Conservation (phyloP, 805 yeast species). For the Saccharomycopsis sp. region DNA sequence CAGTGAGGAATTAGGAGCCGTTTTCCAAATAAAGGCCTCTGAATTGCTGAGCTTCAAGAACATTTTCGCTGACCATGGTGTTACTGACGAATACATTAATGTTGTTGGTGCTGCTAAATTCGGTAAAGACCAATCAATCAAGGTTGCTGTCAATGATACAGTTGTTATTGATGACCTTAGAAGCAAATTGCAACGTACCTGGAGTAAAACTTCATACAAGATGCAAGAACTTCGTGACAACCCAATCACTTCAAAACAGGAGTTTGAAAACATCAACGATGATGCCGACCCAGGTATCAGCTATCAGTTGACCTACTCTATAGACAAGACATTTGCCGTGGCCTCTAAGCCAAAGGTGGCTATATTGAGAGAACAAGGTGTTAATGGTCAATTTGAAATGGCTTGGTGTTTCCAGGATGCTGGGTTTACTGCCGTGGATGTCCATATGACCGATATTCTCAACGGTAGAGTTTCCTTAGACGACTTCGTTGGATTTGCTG, state of each 20-base stretch:
- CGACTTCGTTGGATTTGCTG: constrained; percentile 88
- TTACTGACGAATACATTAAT: constrained; percentile 46
- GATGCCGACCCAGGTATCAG: constrained; percentile 86
- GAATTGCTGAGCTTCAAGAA: constrained; percentile 50
- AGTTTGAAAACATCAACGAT: constrained; percentile 65
- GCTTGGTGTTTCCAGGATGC: constrained; percentile 95
- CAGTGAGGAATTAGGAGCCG: constrained; percentile 94
- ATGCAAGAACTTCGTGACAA: constrained; percentile 91
- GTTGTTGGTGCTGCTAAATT: constrained; percentile 67
- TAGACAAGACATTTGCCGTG: constrained; percentile 40
- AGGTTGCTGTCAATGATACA: constrained; percentile 41
- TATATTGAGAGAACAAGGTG: constrained; percentile 96
- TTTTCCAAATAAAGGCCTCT: constrained; percentile 68
- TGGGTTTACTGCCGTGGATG: constrained; percentile 90
- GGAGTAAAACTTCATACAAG: constrained; percentile 86
- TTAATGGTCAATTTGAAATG: constrained; percentile 97
- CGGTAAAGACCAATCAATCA: constrained; percentile 40
- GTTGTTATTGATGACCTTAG: constrained; percentile 50
- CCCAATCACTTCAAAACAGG: constrained; percentile 86
- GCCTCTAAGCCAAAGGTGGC: constrained; percentile 78
- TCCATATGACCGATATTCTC: constrained; percentile 91
- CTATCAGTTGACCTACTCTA: constrained; percentile 69
- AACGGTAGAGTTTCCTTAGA: constrained; percentile 64
- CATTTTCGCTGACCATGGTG: constrained; percentile 51
- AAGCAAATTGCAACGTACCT: constrained; percentile 63